phyloP scores from a whole-genome alignment of 768 basidiomycete genomes.

The Xerocomellus dryophilus region DNA sequence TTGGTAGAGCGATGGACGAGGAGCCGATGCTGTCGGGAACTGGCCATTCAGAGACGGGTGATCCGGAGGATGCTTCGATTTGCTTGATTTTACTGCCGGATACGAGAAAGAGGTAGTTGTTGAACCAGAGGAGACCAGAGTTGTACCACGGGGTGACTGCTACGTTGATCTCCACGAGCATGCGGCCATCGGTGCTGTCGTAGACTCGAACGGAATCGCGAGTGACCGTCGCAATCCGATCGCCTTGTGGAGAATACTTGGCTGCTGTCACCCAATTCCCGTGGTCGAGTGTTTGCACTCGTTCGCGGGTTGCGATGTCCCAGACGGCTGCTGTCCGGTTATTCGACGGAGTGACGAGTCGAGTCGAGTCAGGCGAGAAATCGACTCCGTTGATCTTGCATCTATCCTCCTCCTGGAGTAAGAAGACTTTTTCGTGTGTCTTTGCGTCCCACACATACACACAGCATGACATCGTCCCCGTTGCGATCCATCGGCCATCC shows the following conservation, averaged over 20 bases:
- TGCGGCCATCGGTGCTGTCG: not conserved
- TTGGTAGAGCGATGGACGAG: not conserved
- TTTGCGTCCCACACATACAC: not conserved
- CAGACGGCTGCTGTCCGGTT: not conserved
- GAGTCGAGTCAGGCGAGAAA: slow-evolving; percentile 2
- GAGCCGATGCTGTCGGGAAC: fast-evolving
- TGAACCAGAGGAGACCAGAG: not conserved
- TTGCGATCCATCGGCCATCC: not conserved
- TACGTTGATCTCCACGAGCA: not conserved
- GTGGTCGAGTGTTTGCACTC: not conserved
- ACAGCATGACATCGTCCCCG: not conserved
- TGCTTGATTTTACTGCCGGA: not conserved
- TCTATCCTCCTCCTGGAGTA: fast-evolving
- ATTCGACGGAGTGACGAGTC: not conserved
- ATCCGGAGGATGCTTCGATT: not conserved
- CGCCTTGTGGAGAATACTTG: not conserved
- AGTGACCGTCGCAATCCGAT: slow-evolving; percentile 1
- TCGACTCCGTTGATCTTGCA: not conserved
- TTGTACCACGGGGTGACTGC: not conserved
- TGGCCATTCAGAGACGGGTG: too few species aligned
- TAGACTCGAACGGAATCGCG: not conserved
- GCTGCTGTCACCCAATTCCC: not conserved
- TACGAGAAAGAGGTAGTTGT: not conserved
- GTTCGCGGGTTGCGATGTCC: not conserved
- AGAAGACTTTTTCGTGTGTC: not conserved